Percentiles rank a stretch among this genome's conserved stretches.
Evolutionary conservation across 2,329 filamentous ascomycete species (phyloP).

Genomic region (Stagonosporopsis vannaccii): DNA sequence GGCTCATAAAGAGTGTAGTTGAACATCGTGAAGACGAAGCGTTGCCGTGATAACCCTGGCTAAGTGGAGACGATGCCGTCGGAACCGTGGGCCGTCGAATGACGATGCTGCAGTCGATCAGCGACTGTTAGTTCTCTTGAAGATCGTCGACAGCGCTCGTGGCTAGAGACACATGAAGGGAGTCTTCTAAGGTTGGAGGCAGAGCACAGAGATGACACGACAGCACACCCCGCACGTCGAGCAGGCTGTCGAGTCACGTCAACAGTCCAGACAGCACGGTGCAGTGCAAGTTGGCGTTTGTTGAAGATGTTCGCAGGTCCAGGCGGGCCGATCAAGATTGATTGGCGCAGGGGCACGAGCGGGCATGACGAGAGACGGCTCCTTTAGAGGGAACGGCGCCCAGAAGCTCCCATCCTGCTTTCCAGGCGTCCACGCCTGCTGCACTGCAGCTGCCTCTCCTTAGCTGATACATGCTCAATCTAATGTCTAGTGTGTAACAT

Average conservation of each 20-base stretch:
- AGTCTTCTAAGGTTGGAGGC: neutral
- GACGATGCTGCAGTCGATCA: neutral
- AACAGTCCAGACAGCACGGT: neutral
- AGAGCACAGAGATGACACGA: neutral
- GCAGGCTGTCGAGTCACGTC: neutral
- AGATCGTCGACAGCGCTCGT: neutral
- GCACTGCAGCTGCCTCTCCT: slow-evolving; percentile 28
- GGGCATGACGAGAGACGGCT: slow-evolving; percentile 31
- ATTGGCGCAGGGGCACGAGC: slow-evolving; percentile 36
- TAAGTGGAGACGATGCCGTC: slow-evolving; percentile 2
- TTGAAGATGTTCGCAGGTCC: slow-evolving; percentile 9
- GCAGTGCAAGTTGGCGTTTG: neutral
- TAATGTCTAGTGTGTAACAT: slow-evolving; percentile 28
- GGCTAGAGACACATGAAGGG: neutral
- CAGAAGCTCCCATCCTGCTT: slow-evolving; percentile 22
- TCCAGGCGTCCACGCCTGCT: slow-evolving; percentile 17
- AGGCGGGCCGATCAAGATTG: slow-evolving; percentile 19
- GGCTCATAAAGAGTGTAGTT: neutral
- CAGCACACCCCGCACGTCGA: neutral
- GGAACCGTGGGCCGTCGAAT: slow-evolving; percentile 1
- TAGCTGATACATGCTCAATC: slow-evolving; percentile 15
- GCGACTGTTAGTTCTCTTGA: neutral
- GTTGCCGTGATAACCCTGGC: neutral
- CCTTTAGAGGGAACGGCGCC: slow-evolving; percentile 13
- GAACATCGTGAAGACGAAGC: neutral